phyloP scores from a whole-genome alignment of 2,329 filamentous ascomycete species.

The Bretziella fagacearum region DNA sequence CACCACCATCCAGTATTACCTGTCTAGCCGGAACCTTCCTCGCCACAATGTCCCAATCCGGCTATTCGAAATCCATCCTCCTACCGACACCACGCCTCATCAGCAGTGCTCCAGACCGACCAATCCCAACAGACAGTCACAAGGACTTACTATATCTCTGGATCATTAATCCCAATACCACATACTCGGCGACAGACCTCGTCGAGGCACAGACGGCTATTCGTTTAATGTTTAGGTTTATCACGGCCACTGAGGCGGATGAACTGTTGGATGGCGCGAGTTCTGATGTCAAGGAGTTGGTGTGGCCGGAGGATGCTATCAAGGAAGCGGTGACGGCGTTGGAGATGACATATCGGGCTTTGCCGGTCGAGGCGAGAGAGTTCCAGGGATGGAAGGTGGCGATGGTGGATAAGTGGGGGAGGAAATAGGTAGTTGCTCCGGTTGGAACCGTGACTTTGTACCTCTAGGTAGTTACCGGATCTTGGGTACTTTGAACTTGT shows the following conservation, averaged over 20 bases:
- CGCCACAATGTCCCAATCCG: conserved; percentile 37
- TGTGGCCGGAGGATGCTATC: conserved; percentile 35
- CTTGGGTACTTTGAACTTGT: neutral
- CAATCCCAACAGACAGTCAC: neutral
- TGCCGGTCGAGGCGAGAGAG: conserved; percentile 38
- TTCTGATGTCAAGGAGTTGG: conserved; percentile 42
- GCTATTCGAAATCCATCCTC: conserved; percentile 39
- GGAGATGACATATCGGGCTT: conserved; percentile 28
- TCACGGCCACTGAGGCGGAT: conserved; percentile 29
- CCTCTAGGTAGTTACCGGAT: neutral
- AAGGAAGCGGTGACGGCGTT: conserved; percentile 28
- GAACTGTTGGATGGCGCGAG: conserved; percentile 32
- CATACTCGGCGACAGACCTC: conserved; percentile 29
- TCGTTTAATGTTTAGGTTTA: conserved; percentile 35
- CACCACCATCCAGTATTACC: conserved; percentile 27
- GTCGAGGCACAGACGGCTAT: conserved; percentile 25
- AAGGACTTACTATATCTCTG: conserved; percentile 29
- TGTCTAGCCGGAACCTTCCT: conserved; percentile 37
- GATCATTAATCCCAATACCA: conserved; percentile 39
- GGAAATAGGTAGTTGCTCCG: neutral
- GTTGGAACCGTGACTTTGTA: neutral
- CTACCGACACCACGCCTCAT: conserved; percentile 21
- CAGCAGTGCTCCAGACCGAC: neutral
- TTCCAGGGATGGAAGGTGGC: conserved; percentile 55
- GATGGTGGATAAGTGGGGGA: conserved; percentile 35